Conservation (phyloP, 2,329 filamentous ascomycete species). For the Fusarium dimerum region DNA sequence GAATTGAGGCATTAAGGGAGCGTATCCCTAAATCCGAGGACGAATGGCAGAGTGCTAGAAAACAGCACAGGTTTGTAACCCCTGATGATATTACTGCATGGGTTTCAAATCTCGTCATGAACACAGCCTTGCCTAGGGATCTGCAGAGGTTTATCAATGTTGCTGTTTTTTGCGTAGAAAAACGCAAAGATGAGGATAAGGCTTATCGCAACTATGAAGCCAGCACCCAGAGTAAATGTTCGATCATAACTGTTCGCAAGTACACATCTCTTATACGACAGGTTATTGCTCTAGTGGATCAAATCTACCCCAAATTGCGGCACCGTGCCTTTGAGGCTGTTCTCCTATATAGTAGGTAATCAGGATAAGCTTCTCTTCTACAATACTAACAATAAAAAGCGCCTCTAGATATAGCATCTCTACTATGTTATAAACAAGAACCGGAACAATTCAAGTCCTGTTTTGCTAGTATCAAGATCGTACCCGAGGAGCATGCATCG, state of each 20-base stretch:
- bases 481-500: constrained; percentile 3
- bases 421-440: background rate
- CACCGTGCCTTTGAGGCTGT: constrained; percentile 2
- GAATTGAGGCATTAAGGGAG: background rate
- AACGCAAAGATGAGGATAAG: background rate
- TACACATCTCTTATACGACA: background rate
- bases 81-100: too few relatives aligned
- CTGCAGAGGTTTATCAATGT: background rate
- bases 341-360: background rate
- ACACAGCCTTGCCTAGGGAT: too few relatives aligned
- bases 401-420: background rate
- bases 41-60: constrained; percentile 2
- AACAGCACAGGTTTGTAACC: background rate
- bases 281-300: background rate
- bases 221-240: background rate
- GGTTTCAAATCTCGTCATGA: too few relatives aligned
- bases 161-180: constrained; percentile 1
- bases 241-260: background rate
- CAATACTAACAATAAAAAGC: background rate
- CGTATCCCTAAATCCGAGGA: constrained; percentile 5
- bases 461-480: background rate
- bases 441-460: constrained; percentile 1
- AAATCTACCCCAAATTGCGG: constrained; percentile 1
- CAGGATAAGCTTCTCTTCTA: too few relatives aligned
- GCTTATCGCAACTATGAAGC: background rate